Evolutionary conservation across 345 rosid genomes (phyloP).

Genomic region (Clausena lansium): DNA sequence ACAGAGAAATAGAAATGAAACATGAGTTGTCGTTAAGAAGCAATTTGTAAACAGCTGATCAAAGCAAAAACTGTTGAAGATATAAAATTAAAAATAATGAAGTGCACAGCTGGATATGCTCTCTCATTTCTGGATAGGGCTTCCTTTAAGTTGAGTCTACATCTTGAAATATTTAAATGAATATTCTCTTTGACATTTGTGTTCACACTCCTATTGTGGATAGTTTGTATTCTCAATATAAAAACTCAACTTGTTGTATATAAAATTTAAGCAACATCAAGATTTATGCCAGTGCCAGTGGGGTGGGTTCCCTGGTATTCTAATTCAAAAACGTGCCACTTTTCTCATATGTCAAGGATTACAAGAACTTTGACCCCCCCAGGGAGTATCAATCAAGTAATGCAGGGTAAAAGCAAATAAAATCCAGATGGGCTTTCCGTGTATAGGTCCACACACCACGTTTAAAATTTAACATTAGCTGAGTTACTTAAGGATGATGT

Average conservation of each 20-base stretch:
- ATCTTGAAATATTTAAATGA: not conserved
- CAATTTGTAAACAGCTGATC: too few relatives aligned
- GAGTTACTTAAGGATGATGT: not conserved
- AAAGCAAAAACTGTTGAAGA: too few relatives aligned
- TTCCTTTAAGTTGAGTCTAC: not conserved
- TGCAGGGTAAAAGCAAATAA: not conserved
- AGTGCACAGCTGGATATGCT: too few relatives aligned
- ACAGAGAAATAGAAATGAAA: not conserved
- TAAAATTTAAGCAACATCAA: not conserved
- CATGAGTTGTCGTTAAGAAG: not conserved
- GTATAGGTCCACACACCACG: not conserved
- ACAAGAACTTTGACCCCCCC: constrained; percentile 4
- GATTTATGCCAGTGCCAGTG: not conserved
- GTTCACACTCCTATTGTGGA: not conserved
- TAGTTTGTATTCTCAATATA: not conserved
- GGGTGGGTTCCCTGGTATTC: not conserved
- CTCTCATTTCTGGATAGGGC: not conserved
- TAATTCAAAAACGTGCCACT: not conserved
- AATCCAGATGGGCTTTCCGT: not conserved
- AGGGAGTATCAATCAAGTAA: not conserved
- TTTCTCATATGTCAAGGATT: not conserved
- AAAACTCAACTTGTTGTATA: not conserved
- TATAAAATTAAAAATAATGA: too few relatives aligned
- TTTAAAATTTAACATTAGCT: not conserved
- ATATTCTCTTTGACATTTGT: not conserved